Base-by-base conservation (phyloP, 2,329 filamentous ascomycete species). In the Pseudogymnoascus sp. region DNA sequence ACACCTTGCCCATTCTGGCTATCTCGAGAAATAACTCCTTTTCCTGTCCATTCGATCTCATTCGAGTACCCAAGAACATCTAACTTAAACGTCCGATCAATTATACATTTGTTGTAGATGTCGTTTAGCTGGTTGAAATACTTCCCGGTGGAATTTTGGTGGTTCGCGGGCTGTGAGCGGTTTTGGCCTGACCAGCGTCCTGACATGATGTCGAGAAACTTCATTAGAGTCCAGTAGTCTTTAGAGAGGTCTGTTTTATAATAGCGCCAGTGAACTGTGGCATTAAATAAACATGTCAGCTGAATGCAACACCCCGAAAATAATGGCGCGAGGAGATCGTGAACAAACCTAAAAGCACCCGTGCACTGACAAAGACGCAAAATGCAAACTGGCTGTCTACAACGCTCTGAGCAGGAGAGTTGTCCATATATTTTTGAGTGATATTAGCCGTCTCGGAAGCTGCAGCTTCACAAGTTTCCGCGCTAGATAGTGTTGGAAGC, bases 401-500 rank as follows among this genome's bases (percentile, higher is more conserved):
- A 16, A 69, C 42, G 11, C 64, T 45, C 23, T 41, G 33, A 60
- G 65, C 36, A 64, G 63, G 58, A n/a, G 64, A 49, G 58, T 69
- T 65, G n/a, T 70, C 64, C 6, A 74, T 67, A 60, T 70, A 74
- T 38, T 73, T 69, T 22, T 70, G 64, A 2, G 67, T 68, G 35
- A 74, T 74, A 39, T 64, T 70, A 2, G 72, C 67, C 2, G 67
- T 72, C 61, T 74, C 72, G 1, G 66, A 58, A 6, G 71, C 71
- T 4, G 72, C 72, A 16, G 64, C 42, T 41, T 71, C 63, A 45
- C 72, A 73, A 0, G 72, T 73, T 38, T 74, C 71, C 5, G 70
- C 70, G 58, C 69, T 72, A 14, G 61, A 69, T 8, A 62, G 41
- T 25, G 65, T 71, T 1, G 72, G 72, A 9, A 73, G 64, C 25